Conservation (phyloP, 2,329 filamentous ascomycete species). For the Stagonosporopsis vannaccii region DNA sequence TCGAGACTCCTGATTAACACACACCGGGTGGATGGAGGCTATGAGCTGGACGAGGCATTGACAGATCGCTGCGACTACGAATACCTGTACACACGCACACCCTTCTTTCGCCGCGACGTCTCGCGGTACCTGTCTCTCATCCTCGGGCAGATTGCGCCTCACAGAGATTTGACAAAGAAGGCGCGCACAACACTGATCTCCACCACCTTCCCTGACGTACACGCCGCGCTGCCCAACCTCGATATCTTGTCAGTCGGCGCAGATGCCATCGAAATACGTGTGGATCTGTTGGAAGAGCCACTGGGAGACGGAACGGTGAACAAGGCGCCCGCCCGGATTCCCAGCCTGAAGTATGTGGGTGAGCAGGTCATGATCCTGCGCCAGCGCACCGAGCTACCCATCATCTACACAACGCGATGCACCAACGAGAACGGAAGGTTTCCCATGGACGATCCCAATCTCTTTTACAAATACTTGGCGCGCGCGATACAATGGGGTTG, state of each 20-base stretch:
- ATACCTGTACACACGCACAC: slow-evolving; percentile 78
- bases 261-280: slow-evolving; percentile 84
- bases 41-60: slow-evolving; percentile 68
- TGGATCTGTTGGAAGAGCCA: slow-evolving; percentile 80
- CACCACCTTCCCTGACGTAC: slow-evolving; percentile 86
- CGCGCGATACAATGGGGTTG: slow-evolving; percentile 88
- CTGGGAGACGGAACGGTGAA: slow-evolving; percentile 65
- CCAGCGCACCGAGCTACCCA: slow-evolving; percentile 85
- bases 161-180: slow-evolving; percentile 79
- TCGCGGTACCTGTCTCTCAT: slow-evolving; percentile 81
- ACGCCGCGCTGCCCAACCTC: slow-evolving; percentile 80
- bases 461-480: slow-evolving; percentile 82
- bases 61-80: slow-evolving; percentile 81
- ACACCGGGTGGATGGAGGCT: slow-evolving; percentile 72
- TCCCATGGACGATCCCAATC: slow-evolving; percentile 77
- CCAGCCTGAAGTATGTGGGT: slow-evolving; percentile 83
- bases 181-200: slow-evolving; percentile 84
- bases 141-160: slow-evolving; percentile 78
- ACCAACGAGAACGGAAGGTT: slow-evolving; percentile 83
- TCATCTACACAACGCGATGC: slow-evolving; percentile 87
- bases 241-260: slow-evolving; percentile 87
- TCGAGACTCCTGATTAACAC: slow-evolving; percentile 76
- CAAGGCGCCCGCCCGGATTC: slow-evolving; percentile 71
- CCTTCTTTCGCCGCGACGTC: slow-evolving; percentile 77
- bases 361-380: slow-evolving; percentile 85